phyloP scores from a whole-genome alignment of 2,329 filamentous ascomycete species.

The Pestalotiopsis fici region DNA sequence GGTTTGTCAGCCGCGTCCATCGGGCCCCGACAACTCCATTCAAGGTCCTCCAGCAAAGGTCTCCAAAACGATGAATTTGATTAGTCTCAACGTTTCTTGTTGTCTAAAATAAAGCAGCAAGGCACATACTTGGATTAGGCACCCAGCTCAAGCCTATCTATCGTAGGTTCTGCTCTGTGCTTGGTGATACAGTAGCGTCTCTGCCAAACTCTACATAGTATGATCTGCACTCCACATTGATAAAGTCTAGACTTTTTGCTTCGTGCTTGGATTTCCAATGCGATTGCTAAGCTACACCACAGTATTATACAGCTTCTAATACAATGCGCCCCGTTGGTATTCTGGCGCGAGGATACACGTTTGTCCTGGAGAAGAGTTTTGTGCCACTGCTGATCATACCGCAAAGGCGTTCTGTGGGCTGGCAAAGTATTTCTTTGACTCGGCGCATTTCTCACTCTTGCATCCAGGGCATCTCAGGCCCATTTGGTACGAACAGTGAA shows the following conservation, averaged over 20 bases:
- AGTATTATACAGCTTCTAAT: background rate
- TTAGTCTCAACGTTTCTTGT: background rate
- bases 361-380: background rate
- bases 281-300: background rate
- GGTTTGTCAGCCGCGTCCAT: background rate
- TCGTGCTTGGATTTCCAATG: background rate
- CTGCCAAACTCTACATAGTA: background rate
- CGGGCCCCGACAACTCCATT: background rate
- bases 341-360: background rate
- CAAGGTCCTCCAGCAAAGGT: too few relatives aligned
- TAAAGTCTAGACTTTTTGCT: background rate
- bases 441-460: conserved; percentile 83
- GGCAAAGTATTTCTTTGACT: conserved; percentile 71
- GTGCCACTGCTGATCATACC: conserved; percentile 13
- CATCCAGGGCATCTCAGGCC: conserved; percentile 89
- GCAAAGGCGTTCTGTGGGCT: conserved; percentile 26
- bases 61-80: background rate
- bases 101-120: background rate
- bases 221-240: background rate
- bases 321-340: background rate
- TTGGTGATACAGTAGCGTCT: background rate
- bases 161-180: background rate
- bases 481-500: conserved; percentile 79
- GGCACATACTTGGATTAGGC: background rate
- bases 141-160: background rate